Evolutionary conservation across 1,139 yeast species (phyloP).

Genomic region (Arxiozyma heterogenica): DNA sequence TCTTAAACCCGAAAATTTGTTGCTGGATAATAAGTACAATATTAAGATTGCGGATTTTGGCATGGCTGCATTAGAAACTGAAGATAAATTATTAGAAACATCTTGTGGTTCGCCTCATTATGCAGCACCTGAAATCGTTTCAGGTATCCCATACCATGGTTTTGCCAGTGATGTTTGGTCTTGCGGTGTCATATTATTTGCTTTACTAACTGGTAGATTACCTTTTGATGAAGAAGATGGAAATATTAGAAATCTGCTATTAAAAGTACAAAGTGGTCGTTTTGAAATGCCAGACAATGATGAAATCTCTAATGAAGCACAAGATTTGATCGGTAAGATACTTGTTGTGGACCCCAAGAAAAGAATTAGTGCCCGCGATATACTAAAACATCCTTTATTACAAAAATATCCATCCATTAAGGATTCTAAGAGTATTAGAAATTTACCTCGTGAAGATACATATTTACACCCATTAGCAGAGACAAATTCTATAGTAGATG

Average conservation of each 20-base stretch:
- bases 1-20: slow-evolving; percentile 85
- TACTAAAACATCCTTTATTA: slow-evolving; percentile 68
- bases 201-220: slow-evolving; percentile 84
- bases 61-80: slow-evolving; percentile 97
- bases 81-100: slow-evolving; percentile 77
- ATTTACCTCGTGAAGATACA: slow-evolving; percentile 57
- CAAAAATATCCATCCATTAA: slow-evolving; percentile 43
- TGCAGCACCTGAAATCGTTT: slow-evolving; percentile 95
- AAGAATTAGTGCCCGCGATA: slow-evolving; percentile 68
- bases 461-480: slow-evolving; percentile 44
- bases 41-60: slow-evolving; percentile 98
- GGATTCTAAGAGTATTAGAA: slow-evolving; percentile 37
- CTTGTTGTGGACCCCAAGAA: slow-evolving; percentile 69
- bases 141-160: slow-evolving; percentile 91
- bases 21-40: slow-evolving; percentile 76
- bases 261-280: slow-evolving; percentile 86
- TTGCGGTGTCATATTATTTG: slow-evolving; percentile 91
- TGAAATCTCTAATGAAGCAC: slow-evolving; percentile 56
- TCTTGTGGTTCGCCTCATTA: slow-evolving; percentile 98
- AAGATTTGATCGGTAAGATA: slow-evolving; percentile 61
- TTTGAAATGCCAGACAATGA: slow-evolving; percentile 73
- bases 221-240: slow-evolving; percentile 87
- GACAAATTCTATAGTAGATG: slow-evolving; percentile 42
- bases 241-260: slow-evolving; percentile 70
- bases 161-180: slow-evolving; percentile 98